phyloP scores from a whole-genome alignment of 1,139 yeast species.

The Groenewaldozyma auringiensis region DNA sequence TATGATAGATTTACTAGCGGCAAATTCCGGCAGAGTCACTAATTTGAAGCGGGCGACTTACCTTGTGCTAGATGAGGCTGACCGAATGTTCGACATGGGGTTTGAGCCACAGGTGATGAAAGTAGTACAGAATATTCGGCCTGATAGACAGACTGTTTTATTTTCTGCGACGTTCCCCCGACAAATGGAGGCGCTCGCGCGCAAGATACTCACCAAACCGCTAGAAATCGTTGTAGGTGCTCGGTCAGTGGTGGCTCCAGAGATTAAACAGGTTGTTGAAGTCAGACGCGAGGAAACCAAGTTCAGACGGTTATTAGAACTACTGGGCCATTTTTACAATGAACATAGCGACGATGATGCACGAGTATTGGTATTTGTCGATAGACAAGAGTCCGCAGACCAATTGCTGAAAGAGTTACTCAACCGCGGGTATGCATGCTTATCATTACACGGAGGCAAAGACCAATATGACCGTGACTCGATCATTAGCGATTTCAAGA shows the following conservation, averaged over 20 bases:
- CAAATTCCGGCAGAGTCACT: slow-evolving; percentile 74
- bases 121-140: slow-evolving; percentile 68
- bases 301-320: slow-evolving; percentile 45
- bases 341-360: slow-evolving; percentile 31
- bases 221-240: slow-evolving; percentile 78
- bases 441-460: slow-evolving; percentile 87
- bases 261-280: slow-evolving; percentile 65
- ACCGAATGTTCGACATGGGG: slow-evolving; percentile 94
- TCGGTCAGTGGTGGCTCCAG: slow-evolving; percentile 74
- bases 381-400: slow-evolving; percentile 80
- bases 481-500: slow-evolving; percentile 66
- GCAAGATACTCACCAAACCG: slow-evolving; percentile 52
- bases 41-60: slow-evolving; percentile 65
- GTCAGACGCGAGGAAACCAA: slow-evolving; percentile 46
- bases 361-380: slow-evolving; percentile 75
- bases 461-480: slow-evolving; percentile 77
- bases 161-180: slow-evolving; percentile 91
- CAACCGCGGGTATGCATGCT: slow-evolving; percentile 49
- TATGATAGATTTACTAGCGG: slow-evolving; percentile 78
- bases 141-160: slow-evolving; percentile 84
- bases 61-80: slow-evolving; percentile 92
- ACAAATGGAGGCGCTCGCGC: slow-evolving; percentile 69
- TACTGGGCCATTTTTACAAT: slow-evolving; percentile 42
- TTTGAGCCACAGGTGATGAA: slow-evolving; percentile 94
- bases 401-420: slow-evolving; percentile 50